These are phyloP conservation scores for Candida silvatica DNA, from an alignment of 805 yeast species.

Conservation along the genomic window DNA sequence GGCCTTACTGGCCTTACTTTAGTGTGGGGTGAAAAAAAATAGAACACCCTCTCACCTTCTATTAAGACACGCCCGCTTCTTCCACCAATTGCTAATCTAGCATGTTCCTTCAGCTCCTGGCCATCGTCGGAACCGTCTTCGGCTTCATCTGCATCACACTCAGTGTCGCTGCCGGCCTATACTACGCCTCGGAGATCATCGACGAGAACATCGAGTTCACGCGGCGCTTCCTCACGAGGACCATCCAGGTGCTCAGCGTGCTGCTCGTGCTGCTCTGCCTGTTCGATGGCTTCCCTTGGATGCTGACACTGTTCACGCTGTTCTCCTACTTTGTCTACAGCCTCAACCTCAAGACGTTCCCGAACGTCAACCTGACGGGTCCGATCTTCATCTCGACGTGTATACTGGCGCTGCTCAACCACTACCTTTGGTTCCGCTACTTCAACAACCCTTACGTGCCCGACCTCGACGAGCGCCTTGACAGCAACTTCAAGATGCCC, in stretches of 20 bases:
- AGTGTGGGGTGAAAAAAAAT: not conserved
- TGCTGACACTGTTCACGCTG: conserved; percentile 58
- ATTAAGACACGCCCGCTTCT: not conserved
- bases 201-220: conserved; percentile 91
- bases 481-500: conserved; percentile 51
- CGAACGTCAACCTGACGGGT: conserved; percentile 68
- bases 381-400: conserved; percentile 68
- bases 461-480: conserved; percentile 51
- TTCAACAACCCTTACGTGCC: conserved; percentile 71
- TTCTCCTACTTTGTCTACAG: conserved; percentile 64
- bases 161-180: conserved; percentile 79
- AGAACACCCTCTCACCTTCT: not conserved
- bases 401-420: conserved; percentile 66
- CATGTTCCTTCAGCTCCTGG: conserved; percentile 53
- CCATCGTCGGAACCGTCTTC: conserved; percentile 48
- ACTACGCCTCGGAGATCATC: conserved; percentile 83
- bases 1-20: too few species aligned
- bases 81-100: conserved; percentile 1
- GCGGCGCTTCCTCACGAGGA: conserved; percentile 51
- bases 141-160: conserved; percentile 58
- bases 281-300: conserved; percentile 74
- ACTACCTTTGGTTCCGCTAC: conserved; percentile 82
- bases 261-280: conserved; percentile 49
- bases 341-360: conserved; percentile 75
- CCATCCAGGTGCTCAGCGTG: conserved; percentile 54